Evolutionary conservation across 768 basidiomycete genomes (phyloP).

Genomic region (Leccinum imitatum): DNA sequence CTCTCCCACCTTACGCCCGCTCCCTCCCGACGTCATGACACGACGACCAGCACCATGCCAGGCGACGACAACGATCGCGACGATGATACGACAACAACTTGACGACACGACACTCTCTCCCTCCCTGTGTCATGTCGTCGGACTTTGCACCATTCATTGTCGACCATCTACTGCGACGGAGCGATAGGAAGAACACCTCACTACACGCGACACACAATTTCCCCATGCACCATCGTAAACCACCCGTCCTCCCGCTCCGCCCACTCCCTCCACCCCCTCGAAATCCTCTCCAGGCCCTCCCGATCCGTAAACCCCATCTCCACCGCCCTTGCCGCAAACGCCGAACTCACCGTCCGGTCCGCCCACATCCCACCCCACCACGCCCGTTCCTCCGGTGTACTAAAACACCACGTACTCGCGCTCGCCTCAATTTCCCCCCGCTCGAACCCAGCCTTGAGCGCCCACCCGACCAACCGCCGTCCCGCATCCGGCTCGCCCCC

Average conservation of each 20-base stretch:
- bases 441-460: slow-evolving; percentile 37
- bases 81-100: too few species aligned
- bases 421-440: slow-evolving; percentile 27
- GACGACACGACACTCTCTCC: too few species aligned
- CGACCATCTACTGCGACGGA: too few species aligned
- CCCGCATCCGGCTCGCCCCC: slow-evolving; percentile 43
- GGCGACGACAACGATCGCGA: too few species aligned
- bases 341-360: slow-evolving; percentile 35
- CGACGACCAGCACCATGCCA: too few species aligned
- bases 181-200: slow-evolving; percentile 9
- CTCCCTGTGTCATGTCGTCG: too few species aligned
- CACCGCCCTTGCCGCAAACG: slow-evolving; percentile 33
- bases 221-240: slow-evolving; percentile 34
- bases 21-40: too few species aligned
- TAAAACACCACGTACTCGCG: slow-evolving; percentile 38
- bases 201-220: slow-evolving; percentile 33
- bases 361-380: slow-evolving; percentile 43
- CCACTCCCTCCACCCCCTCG: slow-evolving; percentile 32
- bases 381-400: slow-evolving; percentile 32
- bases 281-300: slow-evolving; percentile 25
- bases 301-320: slow-evolving; percentile 24
- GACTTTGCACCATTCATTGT: too few species aligned
- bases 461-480: slow-evolving; percentile 36
- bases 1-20: too few species aligned
- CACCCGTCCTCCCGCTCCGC: slow-evolving; percentile 33